These are phyloP conservation scores for Calonectria fujianensis DNA, from an alignment of 2,329 filamentous ascomycete species.

Conservation along the genomic window DNA sequence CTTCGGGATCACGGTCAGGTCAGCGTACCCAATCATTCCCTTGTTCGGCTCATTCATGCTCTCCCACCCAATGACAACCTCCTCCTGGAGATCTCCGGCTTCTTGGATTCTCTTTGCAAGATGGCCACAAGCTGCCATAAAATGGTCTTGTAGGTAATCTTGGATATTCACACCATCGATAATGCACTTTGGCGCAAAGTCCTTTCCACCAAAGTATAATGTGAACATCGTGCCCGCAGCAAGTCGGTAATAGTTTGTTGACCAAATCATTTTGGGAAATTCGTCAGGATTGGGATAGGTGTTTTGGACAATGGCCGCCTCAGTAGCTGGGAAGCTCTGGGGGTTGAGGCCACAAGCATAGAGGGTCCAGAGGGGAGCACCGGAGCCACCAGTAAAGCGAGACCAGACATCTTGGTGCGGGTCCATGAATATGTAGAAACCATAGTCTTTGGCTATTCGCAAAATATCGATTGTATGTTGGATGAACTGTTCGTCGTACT, in stretches of 20 bases:
- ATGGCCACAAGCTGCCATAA: conserved; percentile 85
- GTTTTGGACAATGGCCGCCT: conserved; percentile 96
- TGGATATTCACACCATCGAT: conserved; percentile 97
- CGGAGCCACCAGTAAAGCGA: conserved; percentile 93
- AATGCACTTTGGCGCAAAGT: conserved; percentile 96
- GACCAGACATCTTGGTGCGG: conserved; percentile 99
- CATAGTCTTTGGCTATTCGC: conserved; percentile 89
- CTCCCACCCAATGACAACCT: conserved; percentile 96
- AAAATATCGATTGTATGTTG: conserved; percentile 91
- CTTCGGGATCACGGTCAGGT: conserved; percentile 86
- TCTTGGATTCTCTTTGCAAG: conserved; percentile 90
- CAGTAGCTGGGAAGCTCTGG: conserved; percentile 86
- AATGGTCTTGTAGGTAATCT: conserved; percentile 93
- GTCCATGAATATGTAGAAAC: conserved; percentile 98
- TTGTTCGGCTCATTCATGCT: conserved; percentile 96
- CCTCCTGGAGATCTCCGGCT: conserved; percentile 89
- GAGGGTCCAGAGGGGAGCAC: conserved; percentile 97
- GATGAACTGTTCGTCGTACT: conserved; percentile 96
- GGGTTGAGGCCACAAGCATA: conserved; percentile 96
- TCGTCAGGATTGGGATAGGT: conserved; percentile 88
- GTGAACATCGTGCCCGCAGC: conserved; percentile 95
- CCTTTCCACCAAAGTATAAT: conserved; percentile 91
- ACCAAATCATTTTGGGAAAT: conserved; percentile 99
- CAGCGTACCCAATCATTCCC: conserved; percentile 88
- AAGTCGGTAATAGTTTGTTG: conserved; percentile 94